Evolutionary conservation across 345 rosid genomes (phyloP).

Genomic region (Passiflora organensis): DNA sequence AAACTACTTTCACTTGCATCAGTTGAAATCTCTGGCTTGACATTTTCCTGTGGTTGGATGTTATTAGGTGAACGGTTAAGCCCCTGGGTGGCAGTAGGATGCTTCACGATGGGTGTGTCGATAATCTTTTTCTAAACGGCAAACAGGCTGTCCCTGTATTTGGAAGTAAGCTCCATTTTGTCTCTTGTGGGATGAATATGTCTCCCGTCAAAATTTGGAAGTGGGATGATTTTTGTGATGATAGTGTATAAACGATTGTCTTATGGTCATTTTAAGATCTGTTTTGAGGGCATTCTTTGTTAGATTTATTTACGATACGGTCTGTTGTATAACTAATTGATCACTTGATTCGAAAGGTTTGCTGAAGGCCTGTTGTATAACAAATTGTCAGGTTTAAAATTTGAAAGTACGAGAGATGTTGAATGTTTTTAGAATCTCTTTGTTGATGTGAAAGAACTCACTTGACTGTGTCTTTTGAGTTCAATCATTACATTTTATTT

Average conservation of each 20-base stretch:
- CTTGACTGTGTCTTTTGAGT: too few species aligned
- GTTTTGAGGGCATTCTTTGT: too few species aligned
- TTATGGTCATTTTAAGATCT: not conserved
- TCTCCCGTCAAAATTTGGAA: not conserved
- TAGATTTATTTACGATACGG: too few species aligned
- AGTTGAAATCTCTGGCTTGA: constrained; percentile 1
- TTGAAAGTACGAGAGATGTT: too few species aligned
- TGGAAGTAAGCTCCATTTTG: constrained; percentile 19
- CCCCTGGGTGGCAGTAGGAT: constrained; percentile 90
- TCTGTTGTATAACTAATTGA: too few species aligned
- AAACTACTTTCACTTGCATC: constrained; percentile 8
- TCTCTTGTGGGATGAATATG: constrained; percentile 6
- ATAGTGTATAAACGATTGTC: constrained; percentile 9
- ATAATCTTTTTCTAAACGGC: constrained; percentile 68
- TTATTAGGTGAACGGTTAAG: constrained; percentile 84
- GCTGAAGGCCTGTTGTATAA: too few species aligned
- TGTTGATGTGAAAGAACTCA: too few species aligned
- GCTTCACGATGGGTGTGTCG: constrained; percentile 84
- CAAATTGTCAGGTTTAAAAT: too few species aligned
- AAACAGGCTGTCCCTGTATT: constrained; percentile 9
- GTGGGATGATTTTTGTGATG: not conserved
- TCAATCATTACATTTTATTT: too few species aligned
- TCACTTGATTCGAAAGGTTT: not conserved
- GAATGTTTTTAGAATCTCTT: too few species aligned
- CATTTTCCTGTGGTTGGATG: constrained; percentile 14